phyloP scores from a whole-genome alignment of 768 basidiomycete genomes.

The Tricholoma furcatifolium region DNA sequence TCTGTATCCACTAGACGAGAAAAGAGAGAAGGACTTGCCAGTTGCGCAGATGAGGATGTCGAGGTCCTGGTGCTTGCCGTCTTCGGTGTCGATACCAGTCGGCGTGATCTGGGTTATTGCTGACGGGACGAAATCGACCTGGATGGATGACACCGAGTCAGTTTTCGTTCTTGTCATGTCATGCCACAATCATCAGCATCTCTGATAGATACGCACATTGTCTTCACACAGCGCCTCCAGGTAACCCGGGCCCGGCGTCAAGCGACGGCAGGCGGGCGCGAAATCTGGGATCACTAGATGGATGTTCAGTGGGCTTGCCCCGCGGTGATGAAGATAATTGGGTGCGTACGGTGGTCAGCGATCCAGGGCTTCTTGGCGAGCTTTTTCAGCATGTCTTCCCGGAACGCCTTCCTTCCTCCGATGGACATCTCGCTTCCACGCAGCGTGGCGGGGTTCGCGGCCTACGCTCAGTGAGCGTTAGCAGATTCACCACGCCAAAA shows the following conservation, averaged over 20 bases:
- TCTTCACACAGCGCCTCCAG: conserved; percentile 63
- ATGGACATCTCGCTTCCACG: conserved; percentile 36
- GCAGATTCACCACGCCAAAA: neutral
- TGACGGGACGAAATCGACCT: conserved; percentile 54
- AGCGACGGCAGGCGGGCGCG: conserved; percentile 55
- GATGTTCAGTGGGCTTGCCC: neutral
- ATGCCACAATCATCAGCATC: neutral
- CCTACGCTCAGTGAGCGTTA: conserved; percentile 14
- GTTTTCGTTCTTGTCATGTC: neutral
- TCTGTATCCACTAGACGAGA: neutral
- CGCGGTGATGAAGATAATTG: neutral
- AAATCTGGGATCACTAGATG: conserved; percentile 57
- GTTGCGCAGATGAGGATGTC: conserved; percentile 67
- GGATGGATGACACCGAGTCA: neutral
- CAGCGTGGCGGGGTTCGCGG: conserved; percentile 40
- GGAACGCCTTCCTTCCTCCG: conserved; percentile 34
- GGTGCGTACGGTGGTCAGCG: conserved; percentile 46
- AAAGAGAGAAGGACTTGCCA: conserved; percentile 27
- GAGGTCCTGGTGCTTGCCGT: conserved; percentile 52
- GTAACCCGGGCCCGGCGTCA: conserved; percentile 69
- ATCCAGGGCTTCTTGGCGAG: conserved; percentile 61
- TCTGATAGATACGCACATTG: conserved; percentile 38
- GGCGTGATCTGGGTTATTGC: conserved; percentile 51
- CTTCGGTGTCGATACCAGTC: conserved; percentile 53
- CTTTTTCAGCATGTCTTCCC: conserved; percentile 45